Percentiles rank a stretch among this genome's conserved stretches.
These are phyloP conservation scores for Talaromyces trachyspermus DNA, from an alignment of 495 filamentous ascomycete genomes.

Conservation along the genomic window DNA sequence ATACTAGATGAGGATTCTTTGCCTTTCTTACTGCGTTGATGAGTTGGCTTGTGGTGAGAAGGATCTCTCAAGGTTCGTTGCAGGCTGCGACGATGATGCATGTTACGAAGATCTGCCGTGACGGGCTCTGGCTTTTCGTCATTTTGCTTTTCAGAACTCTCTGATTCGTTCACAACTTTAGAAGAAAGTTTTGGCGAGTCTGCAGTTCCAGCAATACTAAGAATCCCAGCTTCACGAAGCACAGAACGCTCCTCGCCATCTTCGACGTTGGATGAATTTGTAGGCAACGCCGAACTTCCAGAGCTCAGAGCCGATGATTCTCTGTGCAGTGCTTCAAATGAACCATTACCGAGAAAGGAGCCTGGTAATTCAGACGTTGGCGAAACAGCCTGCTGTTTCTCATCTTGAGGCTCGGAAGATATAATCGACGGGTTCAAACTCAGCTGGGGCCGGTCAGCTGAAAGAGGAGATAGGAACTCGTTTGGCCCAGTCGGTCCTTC, in stretches of 20 bases:
- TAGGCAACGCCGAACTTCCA: slow-evolving; percentile 29
- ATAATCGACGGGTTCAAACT: neutral
- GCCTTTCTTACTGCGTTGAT: slow-evolving; percentile 66
- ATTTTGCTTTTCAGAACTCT: slow-evolving; percentile 25
- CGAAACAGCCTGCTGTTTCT: neutral
- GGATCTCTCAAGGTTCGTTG: slow-evolving; percentile 89
- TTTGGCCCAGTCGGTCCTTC: neutral
- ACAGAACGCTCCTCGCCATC: slow-evolving; percentile 45
- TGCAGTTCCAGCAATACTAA: slow-evolving; percentile 35
- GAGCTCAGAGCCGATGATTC: slow-evolving; percentile 35
- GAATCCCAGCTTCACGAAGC: slow-evolving; percentile 39
- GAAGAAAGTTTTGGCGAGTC: slow-evolving; percentile 26
- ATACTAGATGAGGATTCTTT: slow-evolving; percentile 58
- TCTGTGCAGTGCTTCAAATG: slow-evolving; percentile 18
- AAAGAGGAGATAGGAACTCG: neutral
- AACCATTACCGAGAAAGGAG: neutral
- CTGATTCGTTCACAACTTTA: slow-evolving; percentile 24
- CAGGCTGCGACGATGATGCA: slow-evolving; percentile 75
- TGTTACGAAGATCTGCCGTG: slow-evolving; percentile 34
- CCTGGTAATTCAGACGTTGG: neutral
- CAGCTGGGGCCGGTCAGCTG: neutral
- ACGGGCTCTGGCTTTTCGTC: slow-evolving; percentile 29
- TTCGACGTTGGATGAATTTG: slow-evolving; percentile 31
- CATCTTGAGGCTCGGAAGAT: slow-evolving; percentile 4
- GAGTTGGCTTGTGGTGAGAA: slow-evolving; percentile 59